Base-by-base conservation (phyloP, 768 basidiomycete species). In the Gautieria morchelliformis region DNA sequence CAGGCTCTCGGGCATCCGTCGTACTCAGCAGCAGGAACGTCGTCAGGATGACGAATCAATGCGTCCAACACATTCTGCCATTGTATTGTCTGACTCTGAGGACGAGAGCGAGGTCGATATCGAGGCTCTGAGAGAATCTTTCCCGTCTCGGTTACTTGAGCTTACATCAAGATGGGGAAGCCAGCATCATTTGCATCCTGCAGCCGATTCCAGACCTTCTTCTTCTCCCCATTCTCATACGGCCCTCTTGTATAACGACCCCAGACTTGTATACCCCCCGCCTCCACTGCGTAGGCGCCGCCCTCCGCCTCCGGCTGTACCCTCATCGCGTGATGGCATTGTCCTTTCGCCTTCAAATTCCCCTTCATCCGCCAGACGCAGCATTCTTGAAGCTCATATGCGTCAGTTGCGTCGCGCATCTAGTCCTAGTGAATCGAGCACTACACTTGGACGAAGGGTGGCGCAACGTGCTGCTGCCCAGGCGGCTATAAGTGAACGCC, bases 381-480 rank as follows among this genome's bases (percentile, higher is more conserved):
- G 42, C 37, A 55, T 55, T 24, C 27, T 55, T 22, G 40, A 55
- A 39, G 24, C 53, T 14, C 53, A 55, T 27, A 32, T 55, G 19
- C 53, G 53, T 24, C 45, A 42, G 8, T 5, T 45, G 27, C 44
- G 33, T 33, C 55, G 33, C 30, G 33, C 47, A 20, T 47, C 47
- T n/a, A 24, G 46, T 14, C 47, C 44, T 20, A 20, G 40, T 47
- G 44, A 47, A 32, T 27, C 53, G 6, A 55, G 24, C 45, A 55
- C 55, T 9, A 47, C 44, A 4, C 30, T 56, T 47, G 41, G 42
- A 17, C 42, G 55, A 6, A 35, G 33, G 15, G 33, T 48, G n/a
- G 33, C 22, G 12, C 55, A 56, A 27, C 44, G 55, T 35, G 41
- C 22, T 39, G 51, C 17, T 40, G 51, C 51, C n/a, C 24, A 19